Evolutionary conservation across 179 eudicot species (phyloP), one percentile per base, ranked within the genome.

Genomic region (Corrigiola litoralis): DNA sequence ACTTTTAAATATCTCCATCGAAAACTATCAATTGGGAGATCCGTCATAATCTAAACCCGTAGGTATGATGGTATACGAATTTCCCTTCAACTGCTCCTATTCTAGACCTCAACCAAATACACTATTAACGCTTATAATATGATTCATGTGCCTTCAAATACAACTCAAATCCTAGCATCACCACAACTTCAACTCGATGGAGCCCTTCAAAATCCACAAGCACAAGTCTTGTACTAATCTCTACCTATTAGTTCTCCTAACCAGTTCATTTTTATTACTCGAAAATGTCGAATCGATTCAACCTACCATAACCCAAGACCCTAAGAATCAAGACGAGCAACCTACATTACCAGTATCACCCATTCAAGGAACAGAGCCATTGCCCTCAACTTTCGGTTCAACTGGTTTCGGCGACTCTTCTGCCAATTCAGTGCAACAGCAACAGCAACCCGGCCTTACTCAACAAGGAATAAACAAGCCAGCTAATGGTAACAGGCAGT

Each of bases 371-470:
- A n/a, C n/a, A n/a, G n/a, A n/a, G n/a, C 58, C 58, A 29, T 58
- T 38, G 28, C 25, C 51, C 51, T 25, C 44, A 1, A 41, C 36
- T 27, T 60, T 42, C 28, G 65, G 65, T 24, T 42, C 65, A 42
- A 12, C 65, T 60, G 65, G 51, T 4, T 38, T 23, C n/a, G n/a
- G n/a, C n/a, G n/a, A n/a, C 14, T 41, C 50, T 7, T 59, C 64
- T 40, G 51, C 41, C 9, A 60, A 28, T 25, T 37, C 48, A 60
- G 28, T 10, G 37, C 64, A 59, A 40, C 61, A 53, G 38, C 42
- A 59, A 41, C 64, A 60, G 28, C 37, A 60, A 16, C 2, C 42
- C 4, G 51, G 51, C 13, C 4, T 3, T 12, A 36, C 51, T 41
- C 37, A 60, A 28, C 44, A 28, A 17, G 65, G 27, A n/a, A 41